A percentile compares a stretch with the other conserved stretches of the same genome.
Conservation (phyloP, 805 yeast species). For the Komagataella pastoris region DNA sequence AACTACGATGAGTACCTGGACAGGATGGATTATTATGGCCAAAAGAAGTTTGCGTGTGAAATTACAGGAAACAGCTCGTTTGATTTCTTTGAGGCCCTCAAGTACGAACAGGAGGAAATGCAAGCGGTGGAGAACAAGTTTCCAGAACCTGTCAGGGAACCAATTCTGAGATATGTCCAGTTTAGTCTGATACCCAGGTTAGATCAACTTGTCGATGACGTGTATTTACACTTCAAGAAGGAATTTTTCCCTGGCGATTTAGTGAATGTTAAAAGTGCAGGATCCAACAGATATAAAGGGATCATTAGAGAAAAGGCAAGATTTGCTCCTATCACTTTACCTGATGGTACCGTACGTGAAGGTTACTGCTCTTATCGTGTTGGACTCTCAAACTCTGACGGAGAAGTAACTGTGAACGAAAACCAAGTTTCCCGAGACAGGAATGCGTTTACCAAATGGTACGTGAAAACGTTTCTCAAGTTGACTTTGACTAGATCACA, state of each 20-base stretch:
- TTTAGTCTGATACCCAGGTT: slow-evolving; percentile 71
- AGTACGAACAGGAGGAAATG: slow-evolving; percentile 55
- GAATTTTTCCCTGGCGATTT: slow-evolving; percentile 90
- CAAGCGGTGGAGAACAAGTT: slow-evolving; percentile 62
- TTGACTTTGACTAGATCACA: slow-evolving; percentile 64
- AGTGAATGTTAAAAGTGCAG: slow-evolving; percentile 42
- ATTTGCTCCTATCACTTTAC: slow-evolving; percentile 36
- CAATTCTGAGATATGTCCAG: slow-evolving; percentile 75
- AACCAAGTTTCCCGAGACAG: slow-evolving; percentile 71
- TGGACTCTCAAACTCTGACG: slow-evolving; percentile 30
- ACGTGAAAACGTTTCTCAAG: slow-evolving; percentile 79
- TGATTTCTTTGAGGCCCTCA: slow-evolving; percentile 80
- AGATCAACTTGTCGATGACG: slow-evolving; percentile 80
- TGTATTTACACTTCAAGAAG: slow-evolving; percentile 60
- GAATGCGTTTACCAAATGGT: slow-evolving; percentile 77
- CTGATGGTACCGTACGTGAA: slow-evolving; percentile 18
- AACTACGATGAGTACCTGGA: slow-evolving; percentile 64
- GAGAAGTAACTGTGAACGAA: slow-evolving; percentile 57
- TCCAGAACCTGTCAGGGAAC: slow-evolving; percentile 87
- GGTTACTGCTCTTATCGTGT: slow-evolving; percentile 63
- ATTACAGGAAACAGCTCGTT: slow-evolving; percentile 88
- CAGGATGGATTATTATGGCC: slow-evolving; percentile 59
- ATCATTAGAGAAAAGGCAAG: slow-evolving; percentile 78
- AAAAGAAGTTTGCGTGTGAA: slow-evolving; percentile 84
- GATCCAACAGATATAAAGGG: slow-evolving; percentile 36